Evolutionary conservation across 805 yeast genomes (phyloP).

Genomic region (Vanderwaltozyma tropicalis): DNA sequence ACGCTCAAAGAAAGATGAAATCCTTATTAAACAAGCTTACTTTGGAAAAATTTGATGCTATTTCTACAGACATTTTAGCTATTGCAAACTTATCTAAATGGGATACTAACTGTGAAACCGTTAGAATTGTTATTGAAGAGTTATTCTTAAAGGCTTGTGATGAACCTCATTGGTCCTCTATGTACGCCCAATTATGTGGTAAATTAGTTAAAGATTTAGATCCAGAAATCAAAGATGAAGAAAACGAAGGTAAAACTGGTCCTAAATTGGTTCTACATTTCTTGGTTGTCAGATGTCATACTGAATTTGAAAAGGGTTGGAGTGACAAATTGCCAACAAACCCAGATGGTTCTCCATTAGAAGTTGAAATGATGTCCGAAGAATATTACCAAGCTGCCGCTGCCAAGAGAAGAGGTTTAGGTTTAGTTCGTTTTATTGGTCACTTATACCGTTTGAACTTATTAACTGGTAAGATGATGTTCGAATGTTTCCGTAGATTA

Average conservation of each 20-base stretch:
- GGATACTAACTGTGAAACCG: slow-evolving; percentile 75
- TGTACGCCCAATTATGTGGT: slow-evolving; percentile 90
- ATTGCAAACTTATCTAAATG: slow-evolving; percentile 78
- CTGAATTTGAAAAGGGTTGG: slow-evolving; percentile 94
- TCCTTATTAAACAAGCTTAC: slow-evolving; percentile 88
- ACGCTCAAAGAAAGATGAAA: slow-evolving; percentile 73
- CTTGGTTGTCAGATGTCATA: slow-evolving; percentile 78
- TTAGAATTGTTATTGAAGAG: slow-evolving; percentile 69
- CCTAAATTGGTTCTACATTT: slow-evolving; percentile 69
- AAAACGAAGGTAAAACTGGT: slow-evolving; percentile 44
- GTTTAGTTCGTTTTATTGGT: slow-evolving; percentile 91
- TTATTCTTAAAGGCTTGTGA: slow-evolving; percentile 94
- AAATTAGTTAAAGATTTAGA: slow-evolving; percentile 60
- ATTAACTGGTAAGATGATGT: slow-evolving; percentile 65
- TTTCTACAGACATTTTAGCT: slow-evolving; percentile 62
- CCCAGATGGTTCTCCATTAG: slow-evolving; percentile 70
- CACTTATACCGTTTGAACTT: slow-evolving; percentile 73
- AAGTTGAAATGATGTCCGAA: slow-evolving; percentile 84
- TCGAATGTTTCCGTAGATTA: slow-evolving; percentile 56
- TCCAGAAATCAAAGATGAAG: slow-evolving; percentile 53
- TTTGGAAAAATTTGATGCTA: slow-evolving; percentile 77
- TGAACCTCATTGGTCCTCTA: slow-evolving; percentile 95
- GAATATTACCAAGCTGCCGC: slow-evolving; percentile 85
- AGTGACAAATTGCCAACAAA: slow-evolving; percentile 70
- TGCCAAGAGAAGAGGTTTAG: slow-evolving; percentile 95